Percentiles rank a stretch among this genome's conserved stretches.
Conservation (phyloP, 2,329 filamentous ascomycete genomes). For the Monosporascus sp. region DNA sequence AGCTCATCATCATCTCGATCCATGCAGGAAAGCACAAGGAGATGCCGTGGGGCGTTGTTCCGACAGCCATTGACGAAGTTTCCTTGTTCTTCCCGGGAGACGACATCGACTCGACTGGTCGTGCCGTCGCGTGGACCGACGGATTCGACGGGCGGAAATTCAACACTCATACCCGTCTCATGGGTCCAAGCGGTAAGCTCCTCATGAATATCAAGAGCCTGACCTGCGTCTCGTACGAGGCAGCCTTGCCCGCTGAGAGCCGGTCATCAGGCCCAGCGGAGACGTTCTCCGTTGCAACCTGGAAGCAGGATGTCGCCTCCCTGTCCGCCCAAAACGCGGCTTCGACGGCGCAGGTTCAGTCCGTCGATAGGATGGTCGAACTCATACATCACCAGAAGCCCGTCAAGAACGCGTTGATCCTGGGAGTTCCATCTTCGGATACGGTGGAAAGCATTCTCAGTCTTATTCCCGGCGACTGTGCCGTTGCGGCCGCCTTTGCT, state of each 20-base stretch:
- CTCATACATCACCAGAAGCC: conserved; percentile 8
- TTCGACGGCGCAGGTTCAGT: background rate
- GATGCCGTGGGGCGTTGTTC: conserved; percentile 14
- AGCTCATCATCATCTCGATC: conserved; percentile 13
- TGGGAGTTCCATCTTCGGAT: background rate
- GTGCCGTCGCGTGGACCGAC: conserved; percentile 9
- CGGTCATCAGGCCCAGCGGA: background rate
- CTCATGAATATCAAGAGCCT: conserved; percentile 16
- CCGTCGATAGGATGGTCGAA: conserved; percentile 3
- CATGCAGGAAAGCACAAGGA: conserved; percentile 11
- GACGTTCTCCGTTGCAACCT: conserved; percentile 12
- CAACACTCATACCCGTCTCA: conserved; percentile 12
- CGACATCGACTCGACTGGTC: conserved; percentile 1
- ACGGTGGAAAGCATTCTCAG: background rate
- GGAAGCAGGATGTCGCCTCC: conserved; percentile 9
- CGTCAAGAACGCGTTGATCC: conserved; percentile 5
- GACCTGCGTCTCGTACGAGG: conserved; percentile 17
- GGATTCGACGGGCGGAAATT: conserved; percentile 10
- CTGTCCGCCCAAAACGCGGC: background rate
- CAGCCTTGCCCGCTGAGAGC: conserved; percentile 13
- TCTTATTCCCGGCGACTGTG: conserved; percentile 2
- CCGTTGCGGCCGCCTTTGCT: conserved; percentile 5
- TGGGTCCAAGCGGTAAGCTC: conserved; percentile 8
- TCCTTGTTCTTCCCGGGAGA: conserved; percentile 6
- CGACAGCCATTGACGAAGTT: conserved; percentile 8